phyloP scores from a whole-genome alignment of 208 protist genomes.

The Sergeia podlipaevii region DNA sequence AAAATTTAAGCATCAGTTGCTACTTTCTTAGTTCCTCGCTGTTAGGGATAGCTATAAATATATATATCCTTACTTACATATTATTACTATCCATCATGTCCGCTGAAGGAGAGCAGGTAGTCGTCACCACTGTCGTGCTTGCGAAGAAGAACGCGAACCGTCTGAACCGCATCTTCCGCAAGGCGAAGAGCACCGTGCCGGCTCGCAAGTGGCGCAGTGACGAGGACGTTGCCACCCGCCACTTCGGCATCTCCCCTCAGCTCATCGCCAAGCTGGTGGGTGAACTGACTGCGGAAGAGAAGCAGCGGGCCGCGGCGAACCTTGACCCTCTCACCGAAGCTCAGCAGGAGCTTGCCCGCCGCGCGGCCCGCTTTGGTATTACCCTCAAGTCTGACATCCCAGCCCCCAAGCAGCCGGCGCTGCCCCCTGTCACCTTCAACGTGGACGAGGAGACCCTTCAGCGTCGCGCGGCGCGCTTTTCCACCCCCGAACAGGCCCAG shows the following conservation, averaged over 20 bases:
- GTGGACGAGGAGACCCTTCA: constrained; percentile 63
- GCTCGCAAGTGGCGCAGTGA: constrained; percentile 48
- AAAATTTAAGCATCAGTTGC: background rate
- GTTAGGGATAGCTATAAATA: no score
- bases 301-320: constrained; percentile 36
- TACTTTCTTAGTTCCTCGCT: constrained; percentile 1
- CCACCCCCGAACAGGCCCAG: constrained; percentile 8
- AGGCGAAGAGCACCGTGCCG: constrained; percentile 54
- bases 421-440: constrained; percentile 19
- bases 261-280: constrained; percentile 35
- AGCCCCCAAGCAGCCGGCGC: constrained; percentile 13
- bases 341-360: constrained; percentile 59
- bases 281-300: constrained; percentile 54
- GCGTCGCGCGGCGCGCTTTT: constrained; percentile 61
- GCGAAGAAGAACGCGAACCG: constrained; percentile 79
- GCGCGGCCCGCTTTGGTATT: constrained; percentile 76
- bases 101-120: background rate
- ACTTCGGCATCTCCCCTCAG: constrained; percentile 30
- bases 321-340: constrained; percentile 51
- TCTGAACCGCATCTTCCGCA: constrained; percentile 81
- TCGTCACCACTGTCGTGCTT: constrained; percentile 11
- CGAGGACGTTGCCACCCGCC: constrained; percentile 5
- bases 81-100: background rate
- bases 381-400: constrained; percentile 9
- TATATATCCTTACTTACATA: background rate